Conservation (phyloP, 192 early-diverging fungal genomes). For the Rhizophagus prolifer region DNA sequence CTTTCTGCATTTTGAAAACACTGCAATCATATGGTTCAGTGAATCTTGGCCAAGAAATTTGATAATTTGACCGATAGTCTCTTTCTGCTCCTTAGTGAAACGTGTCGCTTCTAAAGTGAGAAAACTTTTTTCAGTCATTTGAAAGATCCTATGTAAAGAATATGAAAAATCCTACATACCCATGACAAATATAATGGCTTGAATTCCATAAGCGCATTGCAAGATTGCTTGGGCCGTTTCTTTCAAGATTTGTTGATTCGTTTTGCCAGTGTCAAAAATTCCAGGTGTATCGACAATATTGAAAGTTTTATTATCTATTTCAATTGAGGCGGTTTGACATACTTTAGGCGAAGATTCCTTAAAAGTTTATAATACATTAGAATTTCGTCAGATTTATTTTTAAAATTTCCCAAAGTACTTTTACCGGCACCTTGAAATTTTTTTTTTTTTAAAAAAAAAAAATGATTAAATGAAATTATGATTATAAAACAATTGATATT, state of each 20-base stretch:
- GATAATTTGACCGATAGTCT: not conserved
- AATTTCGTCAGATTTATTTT: too few relatives aligned
- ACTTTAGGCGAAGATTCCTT: not conserved
- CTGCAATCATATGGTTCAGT: not conserved
- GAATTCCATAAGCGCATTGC: not conserved
- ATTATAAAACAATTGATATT: too few relatives aligned
- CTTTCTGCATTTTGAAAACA: not conserved
- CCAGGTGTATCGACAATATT: not conserved
- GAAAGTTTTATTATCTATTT: not conserved
- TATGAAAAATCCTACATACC: not conserved
- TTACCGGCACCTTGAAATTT: too few relatives aligned
- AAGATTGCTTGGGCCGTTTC: not conserved
- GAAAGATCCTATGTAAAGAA: too few relatives aligned
- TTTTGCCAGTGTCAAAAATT: not conserved
- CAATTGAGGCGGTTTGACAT: not conserved
- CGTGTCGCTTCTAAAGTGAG: not conserved
- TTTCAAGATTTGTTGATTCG: not conserved
- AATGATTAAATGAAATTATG: too few relatives aligned
- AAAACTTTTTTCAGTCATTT: not conserved
- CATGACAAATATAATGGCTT: conserved; percentile 7
- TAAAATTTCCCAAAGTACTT: too few relatives aligned
- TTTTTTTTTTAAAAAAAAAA: too few relatives aligned
- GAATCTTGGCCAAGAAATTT: not conserved
- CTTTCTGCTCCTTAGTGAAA: not conserved
- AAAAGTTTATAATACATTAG: too few relatives aligned